phyloP scores from a whole-genome alignment of 2,329 filamentous ascomycete species.

The Alternaria gaisen region DNA sequence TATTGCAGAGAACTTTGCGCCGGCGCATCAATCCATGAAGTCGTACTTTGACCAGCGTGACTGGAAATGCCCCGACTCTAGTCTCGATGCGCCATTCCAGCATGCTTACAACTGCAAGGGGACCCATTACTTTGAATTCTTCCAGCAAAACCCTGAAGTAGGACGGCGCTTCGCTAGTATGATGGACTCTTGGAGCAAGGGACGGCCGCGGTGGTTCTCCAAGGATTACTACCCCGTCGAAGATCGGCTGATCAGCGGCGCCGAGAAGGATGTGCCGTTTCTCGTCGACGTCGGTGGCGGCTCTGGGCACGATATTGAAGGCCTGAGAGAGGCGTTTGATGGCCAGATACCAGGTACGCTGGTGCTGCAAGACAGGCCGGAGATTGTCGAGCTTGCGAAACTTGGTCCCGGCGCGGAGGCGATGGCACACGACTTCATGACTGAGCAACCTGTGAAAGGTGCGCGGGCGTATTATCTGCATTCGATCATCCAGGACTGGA shows the following conservation, averaged over 20 bases:
- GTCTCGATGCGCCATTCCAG: slow-evolving; percentile 34
- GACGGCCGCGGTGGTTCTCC: slow-evolving; percentile 34
- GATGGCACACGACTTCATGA: slow-evolving; percentile 49
- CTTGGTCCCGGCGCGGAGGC: slow-evolving; percentile 33
- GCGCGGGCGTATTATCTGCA: slow-evolving; percentile 41
- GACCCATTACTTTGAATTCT: slow-evolving; percentile 34
- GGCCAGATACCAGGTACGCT: slow-evolving; percentile 27
- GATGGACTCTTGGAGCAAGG: slow-evolving; percentile 40
- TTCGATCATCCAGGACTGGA: slow-evolving; percentile 45
- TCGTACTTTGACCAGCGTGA: slow-evolving; percentile 26
- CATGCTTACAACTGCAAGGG: slow-evolving; percentile 33
- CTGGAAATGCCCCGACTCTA: slow-evolving; percentile 27
- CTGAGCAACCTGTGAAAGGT: slow-evolving; percentile 45
- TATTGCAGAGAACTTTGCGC: slow-evolving; percentile 32
- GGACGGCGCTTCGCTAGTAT: slow-evolving; percentile 38
- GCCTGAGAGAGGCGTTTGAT: slow-evolving; percentile 25
- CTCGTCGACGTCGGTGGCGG: slow-evolving; percentile 39
- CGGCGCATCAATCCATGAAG: slow-evolving; percentile 27
- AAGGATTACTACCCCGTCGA: slow-evolving; percentile 34
- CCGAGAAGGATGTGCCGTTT: slow-evolving; percentile 21
- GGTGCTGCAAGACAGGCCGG: slow-evolving; percentile 35
- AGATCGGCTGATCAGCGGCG: slow-evolving; percentile 32
- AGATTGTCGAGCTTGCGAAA: slow-evolving; percentile 33
- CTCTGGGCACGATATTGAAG: slow-evolving; percentile 36
- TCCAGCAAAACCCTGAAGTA: slow-evolving; percentile 31